Evolutionary conservation across 2,329 filamentous ascomycete genomes (phyloP).

Genomic region (Microsporum canis): DNA sequence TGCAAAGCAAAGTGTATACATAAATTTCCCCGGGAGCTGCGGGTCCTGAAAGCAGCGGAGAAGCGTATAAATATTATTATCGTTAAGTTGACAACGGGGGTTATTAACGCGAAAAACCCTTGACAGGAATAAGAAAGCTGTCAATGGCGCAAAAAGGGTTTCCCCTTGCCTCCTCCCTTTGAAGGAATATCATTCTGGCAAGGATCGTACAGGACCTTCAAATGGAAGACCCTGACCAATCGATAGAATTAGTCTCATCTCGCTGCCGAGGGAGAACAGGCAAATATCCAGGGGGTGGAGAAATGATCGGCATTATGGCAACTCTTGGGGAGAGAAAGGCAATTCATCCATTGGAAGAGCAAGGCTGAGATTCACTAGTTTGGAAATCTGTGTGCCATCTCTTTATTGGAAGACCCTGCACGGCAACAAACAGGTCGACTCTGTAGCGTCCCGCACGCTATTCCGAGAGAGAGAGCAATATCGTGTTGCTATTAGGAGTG

Average conservation of each 20-base stretch:
- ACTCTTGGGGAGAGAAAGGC: not conserved
- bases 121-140: not conserved
- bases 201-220: not conserved
- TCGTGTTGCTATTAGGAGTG: not conserved
- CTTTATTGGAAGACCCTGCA: not conserved
- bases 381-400: not conserved
- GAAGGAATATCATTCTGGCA: not conserved
- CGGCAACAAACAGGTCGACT: not conserved
- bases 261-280: not conserved
- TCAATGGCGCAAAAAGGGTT: not conserved
- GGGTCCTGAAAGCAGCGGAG: not conserved
- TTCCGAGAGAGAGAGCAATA: not conserved
- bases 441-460: not conserved
- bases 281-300: not conserved
- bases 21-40: conserved; percentile 1
- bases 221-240: not conserved
- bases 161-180: not conserved
- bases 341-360: not conserved
- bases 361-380: not conserved
- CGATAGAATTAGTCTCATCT: not conserved
- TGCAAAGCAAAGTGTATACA: not conserved
- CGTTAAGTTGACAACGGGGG: not conserved
- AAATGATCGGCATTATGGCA: not conserved
- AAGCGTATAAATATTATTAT: not conserved
- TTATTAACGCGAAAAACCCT: not conserved